phyloP scores from a whole-genome alignment of 495 filamentous ascomycete species.

The Daldinia bambusicola region DNA sequence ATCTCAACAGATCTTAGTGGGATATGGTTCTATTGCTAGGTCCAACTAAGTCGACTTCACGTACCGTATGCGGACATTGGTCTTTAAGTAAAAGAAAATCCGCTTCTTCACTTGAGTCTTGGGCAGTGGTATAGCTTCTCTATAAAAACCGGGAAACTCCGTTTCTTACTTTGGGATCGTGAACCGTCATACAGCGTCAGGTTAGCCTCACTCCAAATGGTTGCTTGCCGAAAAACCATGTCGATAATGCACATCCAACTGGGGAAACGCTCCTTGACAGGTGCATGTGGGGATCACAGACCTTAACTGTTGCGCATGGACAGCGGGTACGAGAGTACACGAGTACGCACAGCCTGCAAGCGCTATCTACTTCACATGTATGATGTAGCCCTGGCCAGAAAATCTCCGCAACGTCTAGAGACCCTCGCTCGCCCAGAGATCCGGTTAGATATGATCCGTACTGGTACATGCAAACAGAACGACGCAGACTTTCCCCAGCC shows the following conservation, averaged over 20 bases:
- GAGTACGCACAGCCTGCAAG: slow-evolving; percentile 17
- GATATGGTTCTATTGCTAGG: not conserved
- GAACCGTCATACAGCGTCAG: slow-evolving; percentile 24
- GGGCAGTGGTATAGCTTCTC: not conserved
- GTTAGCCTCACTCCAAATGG: slow-evolving; percentile 37
- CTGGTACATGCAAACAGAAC: slow-evolving; percentile 7
- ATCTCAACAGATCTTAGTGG: not conserved
- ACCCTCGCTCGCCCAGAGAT: slow-evolving; percentile 43
- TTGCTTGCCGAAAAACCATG: slow-evolving; percentile 35
- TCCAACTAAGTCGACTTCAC: not conserved
- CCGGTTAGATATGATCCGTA: slow-evolving; percentile 24
- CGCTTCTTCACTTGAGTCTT: not conserved
- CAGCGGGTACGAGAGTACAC: slow-evolving; percentile 15
- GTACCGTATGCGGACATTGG: not conserved
- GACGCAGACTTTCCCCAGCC: slow-evolving; percentile 19
- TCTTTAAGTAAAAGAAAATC: too few species aligned
- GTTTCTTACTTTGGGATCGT: not conserved
- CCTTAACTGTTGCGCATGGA: slow-evolving; percentile 17
- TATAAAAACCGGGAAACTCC: slow-evolving; percentile 1
- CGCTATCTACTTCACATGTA: not conserved
- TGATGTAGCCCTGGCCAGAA: slow-evolving; percentile 34
- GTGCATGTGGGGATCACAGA: slow-evolving; percentile 36
- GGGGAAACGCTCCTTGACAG: slow-evolving; percentile 45
- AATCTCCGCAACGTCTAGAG: slow-evolving; percentile 39
- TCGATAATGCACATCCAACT: slow-evolving; percentile 44